Evolutionary conservation across 2,329 filamentous ascomycete species (phyloP).

Genomic region (Rhinocladiella similis): DNA sequence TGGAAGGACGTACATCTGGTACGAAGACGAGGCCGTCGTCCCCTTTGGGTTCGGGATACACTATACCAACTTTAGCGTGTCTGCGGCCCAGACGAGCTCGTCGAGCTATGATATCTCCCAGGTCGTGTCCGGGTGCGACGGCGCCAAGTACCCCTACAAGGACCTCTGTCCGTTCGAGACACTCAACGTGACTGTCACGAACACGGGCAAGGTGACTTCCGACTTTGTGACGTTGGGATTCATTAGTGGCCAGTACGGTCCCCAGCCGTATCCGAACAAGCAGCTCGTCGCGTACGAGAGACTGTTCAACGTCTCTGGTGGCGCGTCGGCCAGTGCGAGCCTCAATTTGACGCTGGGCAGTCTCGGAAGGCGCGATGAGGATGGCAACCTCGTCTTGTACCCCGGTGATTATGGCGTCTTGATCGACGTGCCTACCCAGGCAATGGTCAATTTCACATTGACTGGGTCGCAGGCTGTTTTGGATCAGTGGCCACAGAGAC

Average conservation of each 20-base stretch:
- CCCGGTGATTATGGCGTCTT: conserved; percentile 44
- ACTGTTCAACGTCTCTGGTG: conserved; percentile 31
- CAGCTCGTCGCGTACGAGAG: conserved; percentile 44
- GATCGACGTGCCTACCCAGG: conserved; percentile 41
- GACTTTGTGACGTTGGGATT: conserved; percentile 46
- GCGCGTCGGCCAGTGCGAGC: conserved; percentile 30
- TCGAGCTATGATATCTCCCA: conserved; percentile 36
- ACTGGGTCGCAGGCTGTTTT: conserved; percentile 35
- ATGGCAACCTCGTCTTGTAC: conserved; percentile 42
- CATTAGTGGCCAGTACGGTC: conserved; percentile 39
- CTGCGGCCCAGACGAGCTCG: conserved; percentile 13
- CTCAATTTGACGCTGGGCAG: conserved; percentile 42
- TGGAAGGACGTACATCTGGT: conserved; percentile 49
- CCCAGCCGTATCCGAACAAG: conserved; percentile 43
- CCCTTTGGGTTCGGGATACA: conserved; percentile 47
- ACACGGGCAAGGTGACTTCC: conserved; percentile 38
- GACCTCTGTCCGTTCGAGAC: conserved; percentile 41
- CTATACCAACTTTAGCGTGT: conserved; percentile 43
- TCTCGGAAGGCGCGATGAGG: conserved; percentile 39
- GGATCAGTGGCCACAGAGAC: conserved; percentile 36
- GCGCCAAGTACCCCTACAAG: conserved; percentile 28
- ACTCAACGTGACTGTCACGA: conserved; percentile 38
- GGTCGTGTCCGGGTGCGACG: conserved; percentile 34
- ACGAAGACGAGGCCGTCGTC: conserved; percentile 39
- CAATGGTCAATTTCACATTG: conserved; percentile 35